Evolutionary conservation across 768 basidiomycete species (phyloP), one percentile per base, ranked within the genome.

Genomic region (Dacryopinax spathularia): DNA sequence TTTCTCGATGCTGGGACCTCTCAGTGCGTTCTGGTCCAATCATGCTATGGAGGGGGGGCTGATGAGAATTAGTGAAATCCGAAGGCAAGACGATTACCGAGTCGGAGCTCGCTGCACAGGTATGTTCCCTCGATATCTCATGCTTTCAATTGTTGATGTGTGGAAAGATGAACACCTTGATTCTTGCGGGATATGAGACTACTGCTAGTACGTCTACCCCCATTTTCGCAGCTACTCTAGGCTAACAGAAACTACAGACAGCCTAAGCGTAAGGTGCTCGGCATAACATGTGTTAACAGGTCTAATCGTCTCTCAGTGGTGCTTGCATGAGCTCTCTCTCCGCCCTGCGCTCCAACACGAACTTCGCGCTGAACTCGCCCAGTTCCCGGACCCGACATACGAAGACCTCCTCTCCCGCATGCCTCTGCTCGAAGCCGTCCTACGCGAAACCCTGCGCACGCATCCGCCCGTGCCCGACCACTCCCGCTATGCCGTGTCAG

Each of bases 401-500:
- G 48, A 56, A 9, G 25, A 56, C 25, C 48, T 56, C 29, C 29
- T 15, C 25, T 10, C 25, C 25, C 48, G 31, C 9, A 56, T 56
- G 65, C 81, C 82, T 0, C 74, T 85, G 43, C 76, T 88, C n/a
- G 81, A 87, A 61, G 82, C 84, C 1, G 79, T 84, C 12, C 63
- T 87, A 39, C 81, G 81, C 67, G 85, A 86, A 71, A 81, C 81
- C 2, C 73, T 87, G 15, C 80, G 85, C 29, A 70, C 85, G 44
- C 82, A 85, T 67, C 80, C 85, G 16, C 78, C 84, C 1, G 78
- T 87, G 33, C 68, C 82, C 33, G 84, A 86, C 70, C 86, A 56
- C 18, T 3, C 48, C 2, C 48, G 48, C n/a, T 63, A 62, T 20
- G 34, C 84, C 27, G 75, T 76, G 3, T 75, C 80, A 65, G 83